Conservation (phyloP, 805 yeast species). For the Candida suzukii region DNA sequence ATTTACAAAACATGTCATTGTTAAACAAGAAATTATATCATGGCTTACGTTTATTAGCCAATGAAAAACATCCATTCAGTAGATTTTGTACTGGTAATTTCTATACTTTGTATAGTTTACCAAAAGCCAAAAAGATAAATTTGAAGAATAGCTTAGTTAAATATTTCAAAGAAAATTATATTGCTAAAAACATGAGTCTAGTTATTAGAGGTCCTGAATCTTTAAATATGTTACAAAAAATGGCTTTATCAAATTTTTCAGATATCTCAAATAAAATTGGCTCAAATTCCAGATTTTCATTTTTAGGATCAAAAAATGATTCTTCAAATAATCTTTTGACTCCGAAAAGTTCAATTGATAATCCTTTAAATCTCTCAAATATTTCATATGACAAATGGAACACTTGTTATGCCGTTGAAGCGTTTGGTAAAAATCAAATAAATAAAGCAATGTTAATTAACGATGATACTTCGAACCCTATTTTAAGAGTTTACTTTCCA, state of each 20-base stretch:
- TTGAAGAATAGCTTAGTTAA: constrained; percentile 28
- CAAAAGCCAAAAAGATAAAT: constrained; percentile 26
- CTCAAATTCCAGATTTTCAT: background rate
- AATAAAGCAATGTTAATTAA: constrained; percentile 32
- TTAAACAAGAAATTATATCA: constrained; percentile 47
- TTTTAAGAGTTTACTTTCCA: constrained; percentile 38
- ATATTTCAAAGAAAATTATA: constrained; percentile 36
- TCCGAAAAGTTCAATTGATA: background rate
- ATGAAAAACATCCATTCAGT: constrained; percentile 42
- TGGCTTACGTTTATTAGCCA: constrained; percentile 46
- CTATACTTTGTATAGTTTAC: constrained; percentile 35
- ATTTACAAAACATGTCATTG: constrained; percentile 41
- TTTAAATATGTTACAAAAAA: constrained; percentile 44
- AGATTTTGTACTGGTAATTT: constrained; percentile 61
- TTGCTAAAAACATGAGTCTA: constrained; percentile 43
- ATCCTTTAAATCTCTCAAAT: background rate
- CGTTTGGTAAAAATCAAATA: constrained; percentile 15
- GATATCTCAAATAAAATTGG: background rate
- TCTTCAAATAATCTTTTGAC: too few relatives aligned
- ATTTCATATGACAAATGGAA: constrained; percentile 14
- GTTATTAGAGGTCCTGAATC: constrained; percentile 66
- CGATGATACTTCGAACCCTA: constrained; percentile 21
- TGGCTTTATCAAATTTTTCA: constrained; percentile 28
- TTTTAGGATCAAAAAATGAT: too few relatives aligned
- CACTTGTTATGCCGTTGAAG: constrained; percentile 10